A percentile compares a stretch with the other conserved stretches of the same genome.
These are phyloP conservation scores for Neoscytalidium dimidiatum DNA, from an alignment of 2,329 filamentous ascomycete species.

Conservation along the genomic window DNA sequence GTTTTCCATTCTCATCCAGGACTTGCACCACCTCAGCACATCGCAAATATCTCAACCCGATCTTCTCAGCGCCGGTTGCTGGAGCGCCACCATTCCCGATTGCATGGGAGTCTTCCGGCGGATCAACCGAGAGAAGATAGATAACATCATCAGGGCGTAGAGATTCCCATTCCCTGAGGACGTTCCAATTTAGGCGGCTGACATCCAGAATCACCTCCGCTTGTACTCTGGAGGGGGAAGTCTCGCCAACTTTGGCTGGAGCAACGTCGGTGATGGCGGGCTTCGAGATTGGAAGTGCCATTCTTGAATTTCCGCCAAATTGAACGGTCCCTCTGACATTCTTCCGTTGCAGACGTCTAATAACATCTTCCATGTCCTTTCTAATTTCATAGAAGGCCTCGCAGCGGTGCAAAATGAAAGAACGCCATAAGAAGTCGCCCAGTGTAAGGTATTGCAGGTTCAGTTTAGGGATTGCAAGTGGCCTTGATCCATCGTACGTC, in stretches of 20 bases:
- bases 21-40: slow-evolving; percentile 85
- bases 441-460: slow-evolving; percentile 95
- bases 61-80: slow-evolving; percentile 57
- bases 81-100: slow-evolving; percentile 56
- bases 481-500: slow-evolving; percentile 80
- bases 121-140: slow-evolving; percentile 78
- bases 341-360: slow-evolving; percentile 76
- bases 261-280: slow-evolving; percentile 85
- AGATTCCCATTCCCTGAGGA: slow-evolving; percentile 87
- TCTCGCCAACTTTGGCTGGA: slow-evolving; percentile 79
- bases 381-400: slow-evolving; percentile 94
- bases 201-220: slow-evolving; percentile 87
- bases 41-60: slow-evolving; percentile 71
- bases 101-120: slow-evolving; percentile 51
- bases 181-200: slow-evolving; percentile 71
- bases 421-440: slow-evolving; percentile 95
- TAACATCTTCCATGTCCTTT: slow-evolving; percentile 81
- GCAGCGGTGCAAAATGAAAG: slow-evolving; percentile 82
- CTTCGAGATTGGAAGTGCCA: slow-evolving; percentile 85
- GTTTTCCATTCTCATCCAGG: slow-evolving; percentile 79
- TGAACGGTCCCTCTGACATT: slow-evolving; percentile 45
- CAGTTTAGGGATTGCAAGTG: slow-evolving; percentile 87
- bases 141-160: slow-evolving; percentile 85
- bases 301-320: slow-evolving; percentile 85
- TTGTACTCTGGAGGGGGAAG: slow-evolving; percentile 79